A percentile compares a stretch with the other conserved stretches of the same genome.
These are phyloP conservation scores for Geotrichum reessii DNA, from an alignment of 1,139 yeast species.

Conservation along the genomic window DNA sequence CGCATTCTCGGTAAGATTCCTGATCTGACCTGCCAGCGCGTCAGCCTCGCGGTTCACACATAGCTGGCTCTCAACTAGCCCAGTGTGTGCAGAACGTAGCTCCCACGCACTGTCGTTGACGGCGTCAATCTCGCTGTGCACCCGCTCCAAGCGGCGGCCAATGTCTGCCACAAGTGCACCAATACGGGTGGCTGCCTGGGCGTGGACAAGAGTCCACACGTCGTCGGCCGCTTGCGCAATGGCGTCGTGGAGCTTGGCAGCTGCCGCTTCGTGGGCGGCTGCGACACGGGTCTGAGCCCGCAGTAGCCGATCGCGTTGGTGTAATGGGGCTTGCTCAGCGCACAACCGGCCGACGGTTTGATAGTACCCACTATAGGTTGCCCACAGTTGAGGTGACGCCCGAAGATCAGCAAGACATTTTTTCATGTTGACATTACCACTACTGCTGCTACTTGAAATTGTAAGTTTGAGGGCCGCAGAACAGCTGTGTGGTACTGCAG, in stretches of 20 bases:
- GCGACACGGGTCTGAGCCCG: not conserved
- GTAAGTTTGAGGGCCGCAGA: not conserved
- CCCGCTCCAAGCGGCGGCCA: not conserved
- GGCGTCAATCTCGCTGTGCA: not conserved
- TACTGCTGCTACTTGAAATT: not conserved
- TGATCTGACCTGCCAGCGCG: not conserved
- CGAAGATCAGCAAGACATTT: conserved; percentile 8
- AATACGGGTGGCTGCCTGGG: not conserved
- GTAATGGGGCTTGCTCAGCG: conserved; percentile 7
- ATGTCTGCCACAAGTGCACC: not conserved
- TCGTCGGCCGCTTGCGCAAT: not conserved
- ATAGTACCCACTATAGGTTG: conserved; percentile 16
- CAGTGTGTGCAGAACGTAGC: not conserved
- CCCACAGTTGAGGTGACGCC: conserved; percentile 14
- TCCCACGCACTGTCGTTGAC: not conserved
- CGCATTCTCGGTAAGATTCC: not conserved
- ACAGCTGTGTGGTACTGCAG: conserved; percentile 7
- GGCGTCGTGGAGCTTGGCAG: not conserved
- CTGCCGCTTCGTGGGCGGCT: not conserved
- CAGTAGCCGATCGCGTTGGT: conserved; percentile 13
- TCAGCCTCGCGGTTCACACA: not conserved
- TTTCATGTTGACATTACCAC: not conserved
- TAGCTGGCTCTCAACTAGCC: not conserved
- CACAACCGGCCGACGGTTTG: conserved; percentile 14
- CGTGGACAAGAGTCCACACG: not conserved